A percentile compares a stretch with the other conserved stretches of the same genome.
These are phyloP conservation scores for Coleophoma crateriformis DNA, from an alignment of 2,329 filamentous ascomycete species.

Conservation along the genomic window DNA sequence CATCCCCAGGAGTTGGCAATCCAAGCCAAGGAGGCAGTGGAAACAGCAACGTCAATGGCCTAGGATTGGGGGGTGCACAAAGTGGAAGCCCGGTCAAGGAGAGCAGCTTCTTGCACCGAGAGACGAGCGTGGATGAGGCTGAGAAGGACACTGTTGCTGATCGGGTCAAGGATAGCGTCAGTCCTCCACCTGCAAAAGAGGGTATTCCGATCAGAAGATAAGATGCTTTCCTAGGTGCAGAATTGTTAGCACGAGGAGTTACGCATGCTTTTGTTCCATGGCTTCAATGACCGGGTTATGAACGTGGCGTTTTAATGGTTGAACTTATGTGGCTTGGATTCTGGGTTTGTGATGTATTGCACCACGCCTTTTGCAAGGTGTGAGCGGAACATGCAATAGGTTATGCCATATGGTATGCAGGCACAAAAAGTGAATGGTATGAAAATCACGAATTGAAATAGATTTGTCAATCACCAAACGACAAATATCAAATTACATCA, in stretches of 20 bases:
- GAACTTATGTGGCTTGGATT: slow-evolving; percentile 10
- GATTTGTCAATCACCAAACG: too few relatives aligned
- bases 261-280: neutral
- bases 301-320: slow-evolving; percentile 18
- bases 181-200: slow-evolving; percentile 38
- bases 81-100: slow-evolving; percentile 85
- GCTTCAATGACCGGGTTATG: slow-evolving; percentile 11
- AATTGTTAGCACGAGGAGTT: neutral
- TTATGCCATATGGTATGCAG: too few relatives aligned
- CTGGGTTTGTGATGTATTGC: slow-evolving; percentile 13
- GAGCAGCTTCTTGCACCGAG: slow-evolving; percentile 77
- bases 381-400: too few relatives aligned
- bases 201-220: slow-evolving; percentile 63
- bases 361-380: too few relatives aligned
- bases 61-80: slow-evolving; percentile 42
- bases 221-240: slow-evolving; percentile 9
- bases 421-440: too few relatives aligned
- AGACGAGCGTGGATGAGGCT: slow-evolving; percentile 64
- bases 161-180: slow-evolving; percentile 27
- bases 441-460: too few relatives aligned
- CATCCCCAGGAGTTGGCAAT: slow-evolving; percentile 48
- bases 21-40: slow-evolving; percentile 33
- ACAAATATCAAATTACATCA: too few relatives aligned
- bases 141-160: slow-evolving; percentile 33
- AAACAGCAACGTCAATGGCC: slow-evolving; percentile 37